Evolutionary conservation across 352 stramenopile genomes (phyloP).

Genomic region (Phytophthora constricta): DNA sequence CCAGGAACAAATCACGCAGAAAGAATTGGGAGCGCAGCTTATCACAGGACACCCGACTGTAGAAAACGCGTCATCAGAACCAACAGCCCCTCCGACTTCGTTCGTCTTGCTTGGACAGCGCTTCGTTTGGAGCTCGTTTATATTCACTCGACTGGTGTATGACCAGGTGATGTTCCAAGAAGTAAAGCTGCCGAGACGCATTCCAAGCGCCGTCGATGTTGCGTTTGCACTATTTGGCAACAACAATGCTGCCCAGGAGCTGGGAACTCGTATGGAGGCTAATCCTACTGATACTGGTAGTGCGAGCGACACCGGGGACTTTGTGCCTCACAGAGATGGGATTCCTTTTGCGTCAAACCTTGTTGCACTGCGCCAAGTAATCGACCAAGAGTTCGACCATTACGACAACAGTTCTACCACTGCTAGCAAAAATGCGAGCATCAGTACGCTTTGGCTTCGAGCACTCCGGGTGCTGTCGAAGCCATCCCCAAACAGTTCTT

Average conservation of each 20-base stretch:
- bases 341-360: constrained; percentile 32
- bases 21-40: constrained; percentile 14
- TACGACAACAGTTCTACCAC: background rate
- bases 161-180: constrained; percentile 15
- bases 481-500: constrained; percentile 12
- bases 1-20: constrained; percentile 11
- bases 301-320: background rate
- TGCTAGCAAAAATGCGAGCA: constrained; percentile 3
- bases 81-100: constrained; percentile 5
- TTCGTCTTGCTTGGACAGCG: constrained; percentile 28
- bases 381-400: constrained; percentile 26
- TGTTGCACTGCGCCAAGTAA: constrained; percentile 21
- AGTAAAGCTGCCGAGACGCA: constrained; percentile 13
- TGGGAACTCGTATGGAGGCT: constrained; percentile 19
- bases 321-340: constrained; percentile 14
- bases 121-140: constrained; percentile 36
- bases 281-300: background rate
- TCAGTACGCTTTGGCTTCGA: constrained; percentile 28
- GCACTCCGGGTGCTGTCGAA: constrained; percentile 24
- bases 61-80: background rate
- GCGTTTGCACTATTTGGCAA: constrained; percentile 34
- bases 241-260: constrained; percentile 19
- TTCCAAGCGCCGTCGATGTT: constrained; percentile 33
- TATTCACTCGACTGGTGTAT: constrained; percentile 27
- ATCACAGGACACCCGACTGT: constrained; percentile 18